phyloP scores from a whole-genome alignment of 202 grass and related monocot genomes.

The Bolboschoenoplectus hybrid region DNA sequence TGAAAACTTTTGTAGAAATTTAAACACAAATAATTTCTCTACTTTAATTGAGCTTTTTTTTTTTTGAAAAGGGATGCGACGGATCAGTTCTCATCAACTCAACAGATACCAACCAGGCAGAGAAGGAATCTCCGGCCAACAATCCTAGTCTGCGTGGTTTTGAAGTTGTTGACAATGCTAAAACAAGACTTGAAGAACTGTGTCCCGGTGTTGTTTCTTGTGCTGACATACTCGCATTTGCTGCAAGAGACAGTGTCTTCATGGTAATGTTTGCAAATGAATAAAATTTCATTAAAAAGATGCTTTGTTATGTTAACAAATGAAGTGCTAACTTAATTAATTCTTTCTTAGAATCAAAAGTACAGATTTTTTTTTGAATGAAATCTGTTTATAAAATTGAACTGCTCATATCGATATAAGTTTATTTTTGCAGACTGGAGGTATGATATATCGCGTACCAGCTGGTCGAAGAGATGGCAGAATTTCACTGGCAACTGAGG shows the following conservation, averaged over 20 bases:
- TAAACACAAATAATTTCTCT: too few relatives aligned
- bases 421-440: constrained; percentile 55
- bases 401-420: not conserved
- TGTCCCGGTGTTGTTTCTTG: constrained; percentile 70
- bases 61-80: constrained; percentile 52
- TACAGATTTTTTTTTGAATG: not conserved
- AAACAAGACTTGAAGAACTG: constrained; percentile 52
- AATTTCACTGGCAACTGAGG: constrained; percentile 56
- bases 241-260: constrained; percentile 50
- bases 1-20: not conserved
- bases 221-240: constrained; percentile 72
- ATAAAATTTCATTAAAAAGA: not conserved
- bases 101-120: constrained; percentile 43
- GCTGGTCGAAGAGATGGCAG: constrained; percentile 64
- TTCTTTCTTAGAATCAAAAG: not conserved
- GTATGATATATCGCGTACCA: constrained; percentile 60
- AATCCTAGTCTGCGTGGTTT: constrained; percentile 65
- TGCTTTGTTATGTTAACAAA: not conserved
- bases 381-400: not conserved
- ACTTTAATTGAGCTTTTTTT: not conserved
- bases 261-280: not conserved
- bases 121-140: constrained; percentile 55
- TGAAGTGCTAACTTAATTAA: not conserved
- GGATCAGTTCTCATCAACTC: constrained; percentile 69
- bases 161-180: constrained; percentile 59